Conservation (phyloP, 1,284 basidiomycete species). For the Tetrapyrgos nigripes region DNA sequence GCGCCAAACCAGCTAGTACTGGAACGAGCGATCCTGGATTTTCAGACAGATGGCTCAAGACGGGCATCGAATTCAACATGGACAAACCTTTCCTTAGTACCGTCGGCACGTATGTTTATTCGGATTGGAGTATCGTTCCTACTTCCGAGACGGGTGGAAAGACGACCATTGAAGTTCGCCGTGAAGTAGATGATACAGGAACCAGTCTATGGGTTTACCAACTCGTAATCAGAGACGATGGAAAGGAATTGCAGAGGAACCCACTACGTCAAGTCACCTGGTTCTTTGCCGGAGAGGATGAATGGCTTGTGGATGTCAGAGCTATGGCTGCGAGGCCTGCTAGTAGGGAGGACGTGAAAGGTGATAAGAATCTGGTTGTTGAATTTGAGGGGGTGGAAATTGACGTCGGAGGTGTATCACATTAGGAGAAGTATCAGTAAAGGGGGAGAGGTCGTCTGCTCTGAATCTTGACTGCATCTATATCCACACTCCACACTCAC, state of each 20-base stretch:
- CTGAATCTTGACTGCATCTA: too few relatives aligned
- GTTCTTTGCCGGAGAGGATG: slow-evolving; percentile 1
- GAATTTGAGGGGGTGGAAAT: not conserved
- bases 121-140: too few relatives aligned
- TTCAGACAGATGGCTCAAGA: too few relatives aligned
- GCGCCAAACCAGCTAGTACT: not conserved
- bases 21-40: too few relatives aligned
- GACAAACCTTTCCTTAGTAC: not conserved
- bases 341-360: too few relatives aligned
- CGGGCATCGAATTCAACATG: not conserved
- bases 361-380: too few relatives aligned
- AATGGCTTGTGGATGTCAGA: not conserved
- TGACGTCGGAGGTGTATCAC: not conserved
- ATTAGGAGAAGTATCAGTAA: too few relatives aligned
- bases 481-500: too few relatives aligned
- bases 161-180: not conserved
- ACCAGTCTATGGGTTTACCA: not conserved
- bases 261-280: not conserved
- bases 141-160: too few relatives aligned
- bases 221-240: not conserved
- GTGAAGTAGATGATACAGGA: not conserved
- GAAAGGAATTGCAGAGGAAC: not conserved
- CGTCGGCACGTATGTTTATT: not conserved
- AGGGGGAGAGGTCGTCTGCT: not conserved
- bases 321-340: too few relatives aligned